phyloP scores from a whole-genome alignment of 1,139 yeast genomes.

The Hanseniaspora gamundiae region DNA sequence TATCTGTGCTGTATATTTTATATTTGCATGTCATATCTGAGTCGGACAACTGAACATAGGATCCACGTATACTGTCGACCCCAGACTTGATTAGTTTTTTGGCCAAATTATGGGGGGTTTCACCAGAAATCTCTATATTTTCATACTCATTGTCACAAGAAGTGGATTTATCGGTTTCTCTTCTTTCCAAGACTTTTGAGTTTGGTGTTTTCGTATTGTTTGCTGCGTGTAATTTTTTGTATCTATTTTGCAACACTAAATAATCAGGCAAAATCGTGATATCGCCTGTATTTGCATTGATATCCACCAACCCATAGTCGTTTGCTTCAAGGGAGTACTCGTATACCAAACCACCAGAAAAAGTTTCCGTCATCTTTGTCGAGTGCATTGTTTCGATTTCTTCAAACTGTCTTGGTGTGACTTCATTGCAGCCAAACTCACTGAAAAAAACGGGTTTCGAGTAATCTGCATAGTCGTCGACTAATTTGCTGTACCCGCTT shows the following conservation, averaged over 20 bases:
- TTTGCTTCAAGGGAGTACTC: conserved; percentile 85
- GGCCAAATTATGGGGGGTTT: conserved; percentile 39
- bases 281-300: conserved; percentile 40
- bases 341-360: conserved; percentile 87
- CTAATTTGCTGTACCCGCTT: conserved; percentile 72
- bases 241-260: conserved; percentile 36
- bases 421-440: conserved; percentile 88
- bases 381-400: conserved; percentile 69
- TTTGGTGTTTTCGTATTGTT: too few species aligned
- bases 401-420: conserved; percentile 66
- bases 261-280: conserved; percentile 45
- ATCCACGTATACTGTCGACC: conserved; percentile 29
- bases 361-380: conserved; percentile 61
- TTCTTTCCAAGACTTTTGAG: background rate
- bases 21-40: conserved; percentile 10
- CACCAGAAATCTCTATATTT: conserved; percentile 39
- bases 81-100: conserved; percentile 36
- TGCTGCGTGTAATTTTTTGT: too few species aligned
- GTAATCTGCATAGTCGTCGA: conserved; percentile 54
- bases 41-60: conserved; percentile 11
- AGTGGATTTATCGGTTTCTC: conserved; percentile 3
- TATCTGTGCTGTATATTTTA: conserved; percentile 12
- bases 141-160: conserved; percentile 35
- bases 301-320: conserved; percentile 73
- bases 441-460: conserved; percentile 77